Percentiles rank a stretch among this genome's conserved stretches.
Conservation (phyloP, 768 basidiomycete genomes). For the Boletus rubropictus region DNA sequence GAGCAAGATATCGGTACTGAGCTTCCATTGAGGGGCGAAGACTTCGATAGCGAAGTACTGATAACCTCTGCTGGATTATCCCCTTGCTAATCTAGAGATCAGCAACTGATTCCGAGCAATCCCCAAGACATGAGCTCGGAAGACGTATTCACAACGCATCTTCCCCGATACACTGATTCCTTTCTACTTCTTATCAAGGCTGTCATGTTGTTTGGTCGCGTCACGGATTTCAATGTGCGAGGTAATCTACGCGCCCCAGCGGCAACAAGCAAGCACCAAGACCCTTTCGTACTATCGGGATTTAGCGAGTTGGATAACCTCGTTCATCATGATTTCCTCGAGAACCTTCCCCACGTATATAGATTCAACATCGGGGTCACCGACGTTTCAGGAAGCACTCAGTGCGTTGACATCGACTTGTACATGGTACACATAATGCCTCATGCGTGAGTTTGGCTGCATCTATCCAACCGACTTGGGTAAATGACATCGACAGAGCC, state of each 20-base stretch:
- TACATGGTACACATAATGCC: slow-evolving; percentile 85
- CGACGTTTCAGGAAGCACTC: slow-evolving; percentile 49
- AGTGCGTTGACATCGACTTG: slow-evolving; percentile 70
- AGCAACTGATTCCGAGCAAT: slow-evolving; percentile 63
- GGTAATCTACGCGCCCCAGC: slow-evolving; percentile 62
- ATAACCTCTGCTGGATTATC: slow-evolving; percentile 1
- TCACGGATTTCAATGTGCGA: slow-evolving; percentile 81
- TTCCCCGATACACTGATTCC: slow-evolving; percentile 74
- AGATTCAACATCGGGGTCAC: slow-evolving; percentile 59
- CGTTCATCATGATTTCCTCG: slow-evolving; percentile 60
- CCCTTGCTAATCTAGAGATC: slow-evolving; percentile 10
- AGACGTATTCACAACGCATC: slow-evolving; percentile 65
- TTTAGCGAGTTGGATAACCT: slow-evolving; percentile 69
- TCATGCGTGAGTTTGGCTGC: slow-evolving; percentile 57
- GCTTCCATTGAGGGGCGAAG: slow-evolving; percentile 65
- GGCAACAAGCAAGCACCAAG: slow-evolving; percentile 63
- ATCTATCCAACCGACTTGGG: slow-evolving; percentile 1
- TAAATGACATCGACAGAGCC: slow-evolving; percentile 45
- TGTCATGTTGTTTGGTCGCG: slow-evolving; percentile 77
- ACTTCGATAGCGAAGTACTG: slow-evolving; percentile 71
- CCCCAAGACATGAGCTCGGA: slow-evolving; percentile 64
- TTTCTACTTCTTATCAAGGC: slow-evolving; percentile 78
- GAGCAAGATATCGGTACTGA: slow-evolving; percentile 83
- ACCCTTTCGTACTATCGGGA: slow-evolving; percentile 61
- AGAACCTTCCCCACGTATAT: slow-evolving; percentile 62